Evolutionary conservation across 1,284 basidiomycete genomes (phyloP), one percentile per base, ranked within the genome.

Genomic region (Cutaneotrichosporon cutaneum): DNA sequence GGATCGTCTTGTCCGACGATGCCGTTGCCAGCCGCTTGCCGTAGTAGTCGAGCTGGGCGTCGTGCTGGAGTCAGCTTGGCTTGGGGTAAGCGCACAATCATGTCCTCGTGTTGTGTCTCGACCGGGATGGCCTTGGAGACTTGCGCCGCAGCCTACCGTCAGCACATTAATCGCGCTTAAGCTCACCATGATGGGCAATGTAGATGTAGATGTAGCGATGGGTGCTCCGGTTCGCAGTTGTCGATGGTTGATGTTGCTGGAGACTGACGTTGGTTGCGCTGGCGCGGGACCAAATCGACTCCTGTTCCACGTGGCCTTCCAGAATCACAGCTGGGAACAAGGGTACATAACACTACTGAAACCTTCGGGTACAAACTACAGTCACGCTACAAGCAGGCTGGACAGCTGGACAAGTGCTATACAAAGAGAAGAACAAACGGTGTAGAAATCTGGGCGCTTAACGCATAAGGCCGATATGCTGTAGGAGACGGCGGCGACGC

Each of bases 1-100:
- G 92, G 69, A 99, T 90, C 0, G 92, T 96, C 62, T 93, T 86
- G 82, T 99, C 96, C 0, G 92, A 95, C 0, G 93, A 97, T 77
- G 94, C 97, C 1, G 95, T 99, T 4, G 95, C 95, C 2, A 99
- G 86, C 53, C 94, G 86, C 80, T 94, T 95, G 57, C 94, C 94
- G 74, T 97, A 97, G 82, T 95, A 98, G 80, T 99, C 95, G 52
- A 99, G 83, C 77, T 98, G 95, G 26, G 95, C 94, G 78, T 99
- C 95, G 79, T 99, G 95, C 92, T 95, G 72, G 22, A 9, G 56
- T 56, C 48, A 60, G 56, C 54, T 8, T 5, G 18, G 10, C 4
- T 26, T n/a, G 7, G 7, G 13, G 24, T 33, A 16, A 56, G 51
- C 90, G 65, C 80, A 94, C 92, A 67, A 95, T 95, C 90, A 94